Base-by-base conservation (phyloP, 148 eudicot species). In the Mesembryanthemum crystallinum region DNA sequence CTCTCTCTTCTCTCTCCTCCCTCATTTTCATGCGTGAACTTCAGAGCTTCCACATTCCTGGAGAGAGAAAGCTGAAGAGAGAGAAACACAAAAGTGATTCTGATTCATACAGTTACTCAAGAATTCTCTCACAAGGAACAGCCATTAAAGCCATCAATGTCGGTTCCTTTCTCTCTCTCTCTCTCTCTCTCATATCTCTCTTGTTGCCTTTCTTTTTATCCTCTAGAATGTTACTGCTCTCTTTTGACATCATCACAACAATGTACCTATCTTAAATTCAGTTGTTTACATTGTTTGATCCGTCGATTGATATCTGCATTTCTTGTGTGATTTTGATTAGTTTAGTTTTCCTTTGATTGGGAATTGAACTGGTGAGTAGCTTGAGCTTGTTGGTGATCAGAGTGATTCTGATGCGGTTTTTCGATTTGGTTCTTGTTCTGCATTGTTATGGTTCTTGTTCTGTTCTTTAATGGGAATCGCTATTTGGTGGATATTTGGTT, bases 41-140 rank as follows among this genome's bases (percentile, higher is more conserved):
- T 71, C 64, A 76, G 67, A 73, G 77, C 73, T 57, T 72, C 69
- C 61, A 55, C 77, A 67, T 79, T 79, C 23, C 63, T 70, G 57
- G 39, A 73, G 69, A 81, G 59, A 43, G 64, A 54, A n/a, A 69
- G 39, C 30, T 52, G 45, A 58, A 65, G 64, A 66, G 72, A 72
- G 73, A 57, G n/a, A n/a, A n/a, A n/a, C n/a, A n/a, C n/a, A n/a
- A n/a, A n/a, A n/a, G n/a, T n/a, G n/a, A n/a, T n/a, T n/a, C n/a
- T n/a, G n/a, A n/a, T n/a, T n/a, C n/a, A n/a, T n/a, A n/a, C 73
- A 55, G 70, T 45, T 21, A 61, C 63, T 45, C 69, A 29, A 64
- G 24, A 68, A 43, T 76, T 76, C 73, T 76, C 23, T 67, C 71
- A 32, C 72, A 68, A 75, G 70, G 42, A 62, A 61, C 18, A 57